Conservation (phyloP, 169 alveolate species). For the Cyclospora cayetanensis region DNA sequence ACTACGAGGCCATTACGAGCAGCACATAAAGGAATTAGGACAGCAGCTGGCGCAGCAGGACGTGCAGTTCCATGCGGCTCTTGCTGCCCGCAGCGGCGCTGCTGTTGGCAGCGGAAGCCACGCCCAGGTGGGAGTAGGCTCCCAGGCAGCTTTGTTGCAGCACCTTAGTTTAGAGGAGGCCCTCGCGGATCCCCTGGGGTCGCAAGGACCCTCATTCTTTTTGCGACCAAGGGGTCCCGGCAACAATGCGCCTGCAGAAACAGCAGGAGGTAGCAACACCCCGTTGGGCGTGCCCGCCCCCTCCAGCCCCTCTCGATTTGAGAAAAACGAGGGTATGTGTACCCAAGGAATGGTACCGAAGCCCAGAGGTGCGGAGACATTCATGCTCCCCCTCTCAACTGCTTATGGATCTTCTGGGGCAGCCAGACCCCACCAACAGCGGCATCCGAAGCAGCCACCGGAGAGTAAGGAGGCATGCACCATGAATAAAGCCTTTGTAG, state of each 20-base stretch:
- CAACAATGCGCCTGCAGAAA: not conserved
- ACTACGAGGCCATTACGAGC: conserved; percentile 21
- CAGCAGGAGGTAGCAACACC: not conserved
- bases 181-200: not conserved
- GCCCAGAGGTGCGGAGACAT: not conserved
- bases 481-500: not conserved
- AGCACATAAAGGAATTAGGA: conserved; percentile 16
- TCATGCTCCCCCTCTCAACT: not conserved
- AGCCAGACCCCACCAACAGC: not conserved
- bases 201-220: not conserved
- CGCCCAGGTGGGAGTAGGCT: not conserved
- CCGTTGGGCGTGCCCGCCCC: not conserved
- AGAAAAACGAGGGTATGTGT: not conserved
- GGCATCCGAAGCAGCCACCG: not conserved
- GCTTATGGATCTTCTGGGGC: not conserved
- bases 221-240: not conserved
- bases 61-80: not conserved
- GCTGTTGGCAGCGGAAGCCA: not conserved
- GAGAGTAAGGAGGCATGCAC: not conserved
- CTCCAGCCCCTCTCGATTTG: not conserved
- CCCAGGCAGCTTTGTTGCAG: not conserved
- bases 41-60: conserved; percentile 48
- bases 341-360: not conserved
- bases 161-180: not conserved
- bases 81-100: not conserved